Percentiles rank a stretch among this genome's conserved stretches.
Conservation (phyloP, 345 rosid genomes). For the Durio zibethinus region DNA sequence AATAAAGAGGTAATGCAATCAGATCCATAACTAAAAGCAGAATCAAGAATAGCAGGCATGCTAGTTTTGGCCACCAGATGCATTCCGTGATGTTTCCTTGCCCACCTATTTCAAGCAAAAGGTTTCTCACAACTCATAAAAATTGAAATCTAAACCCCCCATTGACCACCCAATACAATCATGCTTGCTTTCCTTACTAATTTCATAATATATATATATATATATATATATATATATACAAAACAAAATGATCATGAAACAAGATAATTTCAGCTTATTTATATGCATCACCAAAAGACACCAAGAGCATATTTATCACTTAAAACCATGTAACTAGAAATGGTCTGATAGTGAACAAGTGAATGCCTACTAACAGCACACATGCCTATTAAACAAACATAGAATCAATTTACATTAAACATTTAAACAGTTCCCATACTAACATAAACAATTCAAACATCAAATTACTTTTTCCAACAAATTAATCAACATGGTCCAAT, state of each 20-base stretch:
- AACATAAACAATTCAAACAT: slow-evolving; percentile 2
- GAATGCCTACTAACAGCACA: not conserved
- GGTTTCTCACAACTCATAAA: not conserved
- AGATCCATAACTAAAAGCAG: not conserved
- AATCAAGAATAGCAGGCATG: not conserved
- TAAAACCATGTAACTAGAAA: not conserved
- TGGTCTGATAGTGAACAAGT: not conserved
- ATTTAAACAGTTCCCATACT: not conserved
- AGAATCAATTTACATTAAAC: not conserved
- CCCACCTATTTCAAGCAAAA: not conserved
- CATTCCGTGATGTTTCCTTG: not conserved
- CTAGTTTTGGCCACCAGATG: not conserved
- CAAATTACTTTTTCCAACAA: not conserved
- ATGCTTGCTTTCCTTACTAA: not conserved
- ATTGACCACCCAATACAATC: not conserved
- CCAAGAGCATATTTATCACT: not conserved
- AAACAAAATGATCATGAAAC: not conserved
- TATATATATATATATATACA: too few species aligned
- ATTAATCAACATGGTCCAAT: not conserved
- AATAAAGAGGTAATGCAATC: not conserved
- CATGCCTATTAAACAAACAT: not conserved
- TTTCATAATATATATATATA: too few species aligned
- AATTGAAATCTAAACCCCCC: not conserved
- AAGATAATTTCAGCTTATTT: not conserved
- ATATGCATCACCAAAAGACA: not conserved